Evolutionary conservation across 2,329 filamentous ascomycete species (phyloP).

Genomic region (Sordariomycetes sp.): DNA sequence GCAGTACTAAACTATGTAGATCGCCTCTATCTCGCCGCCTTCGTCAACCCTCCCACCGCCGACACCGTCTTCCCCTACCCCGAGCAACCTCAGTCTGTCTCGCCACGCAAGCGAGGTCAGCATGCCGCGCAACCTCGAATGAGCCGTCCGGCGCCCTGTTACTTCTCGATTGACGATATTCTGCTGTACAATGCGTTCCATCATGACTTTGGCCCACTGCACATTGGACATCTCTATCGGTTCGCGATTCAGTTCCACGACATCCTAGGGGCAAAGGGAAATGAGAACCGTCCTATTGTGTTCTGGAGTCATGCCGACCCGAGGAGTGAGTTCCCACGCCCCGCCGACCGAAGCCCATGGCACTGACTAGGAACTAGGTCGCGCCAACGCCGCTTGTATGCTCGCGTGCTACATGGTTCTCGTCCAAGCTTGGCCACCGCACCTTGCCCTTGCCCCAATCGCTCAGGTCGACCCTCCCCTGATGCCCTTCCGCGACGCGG

Average conservation of each 20-base stretch:
- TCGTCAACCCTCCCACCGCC: conserved; percentile 69
- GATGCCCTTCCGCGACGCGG: conserved; percentile 98
- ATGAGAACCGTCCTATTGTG: conserved; percentile 81
- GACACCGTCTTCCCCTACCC: conserved; percentile 84
- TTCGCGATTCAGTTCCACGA: conserved; percentile 96
- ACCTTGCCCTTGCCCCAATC: conserved; percentile 89
- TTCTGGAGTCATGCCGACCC: conserved; percentile 94
- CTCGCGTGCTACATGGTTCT: conserved; percentile 98
- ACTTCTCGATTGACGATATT: conserved; percentile 89
- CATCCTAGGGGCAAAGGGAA: conserved; percentile 82
- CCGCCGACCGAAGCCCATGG: not conserved
- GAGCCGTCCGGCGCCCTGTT: conserved; percentile 57
- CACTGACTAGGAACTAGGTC: conserved; percentile 39
- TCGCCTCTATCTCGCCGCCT: conserved; percentile 89
- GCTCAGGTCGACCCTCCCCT: conserved; percentile 93
- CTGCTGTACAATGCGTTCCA: conserved; percentile 98
- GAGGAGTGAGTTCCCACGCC: conserved; percentile 54
- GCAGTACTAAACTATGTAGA: conserved; percentile 50
- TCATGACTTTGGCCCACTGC: conserved; percentile 93
- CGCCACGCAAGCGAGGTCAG: conserved; percentile 41
- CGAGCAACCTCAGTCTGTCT: conserved; percentile 53
- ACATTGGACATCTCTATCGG: conserved; percentile 94
- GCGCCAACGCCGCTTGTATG: conserved; percentile 89
- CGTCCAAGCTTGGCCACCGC: conserved; percentile 95
- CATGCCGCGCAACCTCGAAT: conserved; percentile 26